phyloP scores from a whole-genome alignment of 2,329 filamentous ascomycete species.

The Didymellaceae sp. region DNA sequence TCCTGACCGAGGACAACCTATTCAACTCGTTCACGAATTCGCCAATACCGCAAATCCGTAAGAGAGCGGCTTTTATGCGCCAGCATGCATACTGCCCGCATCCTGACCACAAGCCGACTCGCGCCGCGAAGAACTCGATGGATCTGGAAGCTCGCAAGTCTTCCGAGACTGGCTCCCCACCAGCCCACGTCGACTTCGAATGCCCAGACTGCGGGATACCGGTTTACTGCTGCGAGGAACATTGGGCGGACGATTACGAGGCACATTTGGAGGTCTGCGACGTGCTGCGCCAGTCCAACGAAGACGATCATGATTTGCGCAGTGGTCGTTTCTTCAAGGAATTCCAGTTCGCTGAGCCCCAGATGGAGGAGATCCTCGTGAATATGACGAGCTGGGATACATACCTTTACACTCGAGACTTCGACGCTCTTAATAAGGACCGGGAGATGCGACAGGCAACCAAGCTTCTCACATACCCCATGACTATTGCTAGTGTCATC shows the following conservation, averaged over 20 bases:
- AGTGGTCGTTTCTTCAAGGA: constrained; percentile 93
- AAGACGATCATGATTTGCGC: constrained; percentile 93
- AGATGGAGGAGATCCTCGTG: constrained; percentile 89
- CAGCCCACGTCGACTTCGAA: constrained; percentile 88
- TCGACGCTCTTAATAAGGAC: constrained; percentile 88
- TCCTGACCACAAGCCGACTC: constrained; percentile 80
- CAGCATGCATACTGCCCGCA: constrained; percentile 95
- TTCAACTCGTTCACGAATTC: constrained; percentile 93
- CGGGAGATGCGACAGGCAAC: constrained; percentile 92
- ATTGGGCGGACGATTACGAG: constrained; percentile 97
- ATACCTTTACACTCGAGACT: constrained; percentile 89
- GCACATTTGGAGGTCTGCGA: constrained; percentile 92
- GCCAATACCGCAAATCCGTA: constrained; percentile 85
- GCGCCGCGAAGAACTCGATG: constrained; percentile 68
- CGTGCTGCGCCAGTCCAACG: constrained; percentile 88
- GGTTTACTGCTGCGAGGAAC: constrained; percentile 90
- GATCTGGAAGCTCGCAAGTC: constrained; percentile 68
- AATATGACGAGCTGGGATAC: constrained; percentile 99
- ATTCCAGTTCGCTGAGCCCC: constrained; percentile 86
- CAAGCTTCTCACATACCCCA: constrained; percentile 87
- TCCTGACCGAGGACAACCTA: constrained; percentile 77
- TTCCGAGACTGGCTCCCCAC: constrained; percentile 64
- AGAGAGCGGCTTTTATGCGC: constrained; percentile 87
- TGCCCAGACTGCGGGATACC: constrained; percentile 96
- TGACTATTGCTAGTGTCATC: constrained; percentile 88